Base-by-base conservation (phyloP, 108 stramenopile genomes). In the Poteriospumella lacustris region DNA sequence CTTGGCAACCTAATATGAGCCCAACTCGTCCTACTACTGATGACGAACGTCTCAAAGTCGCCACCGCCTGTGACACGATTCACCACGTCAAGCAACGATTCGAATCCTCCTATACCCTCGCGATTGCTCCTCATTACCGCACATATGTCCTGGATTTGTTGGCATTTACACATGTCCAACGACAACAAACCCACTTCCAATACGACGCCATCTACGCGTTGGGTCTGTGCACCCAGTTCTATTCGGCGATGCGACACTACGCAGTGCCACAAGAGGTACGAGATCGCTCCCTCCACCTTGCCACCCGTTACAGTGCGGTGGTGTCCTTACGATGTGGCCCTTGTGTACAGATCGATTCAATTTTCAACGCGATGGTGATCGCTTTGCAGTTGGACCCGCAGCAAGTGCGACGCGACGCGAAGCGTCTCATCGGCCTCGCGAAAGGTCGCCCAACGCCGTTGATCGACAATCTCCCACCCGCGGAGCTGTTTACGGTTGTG, bases 171-270 rank as follows among this genome's bases (percentile, higher is more conserved):
- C 36, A 34, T 34, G 24, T 64, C 36, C 60, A 64, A 64, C 9
- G 33, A 9, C 9, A 34, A 3, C 33, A 64, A 34, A 5, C 60
- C 28, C 28, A 34, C 28, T 64, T 34, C 24, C 28, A 64, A 33
- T 64, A 64, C 36, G 60, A 64, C 36, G 60, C 15, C 33, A 34
- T 64, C 5, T 34, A 64, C 36, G 60, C 60, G 36, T 64, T 64
- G 5, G 60, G 60, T 31, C 28, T 64, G 3, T 64, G 60, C 24
- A 64, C 60, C 5, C 60, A 64, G 24, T 64, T 34, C 24, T 64
- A 64, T 33, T 34, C 60, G 33, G 36, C 36, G 9, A 64, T 64
- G 60, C 28, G 36, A 64, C 33, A 34, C 60, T 64, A 64, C 24
- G 60, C 60, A 26, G 3, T 64, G 60, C 24, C 15, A 12, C 33